Evolutionary conservation across 164 flowering plant species (phyloP).

Genomic region (Liriodendron chinense): DNA sequence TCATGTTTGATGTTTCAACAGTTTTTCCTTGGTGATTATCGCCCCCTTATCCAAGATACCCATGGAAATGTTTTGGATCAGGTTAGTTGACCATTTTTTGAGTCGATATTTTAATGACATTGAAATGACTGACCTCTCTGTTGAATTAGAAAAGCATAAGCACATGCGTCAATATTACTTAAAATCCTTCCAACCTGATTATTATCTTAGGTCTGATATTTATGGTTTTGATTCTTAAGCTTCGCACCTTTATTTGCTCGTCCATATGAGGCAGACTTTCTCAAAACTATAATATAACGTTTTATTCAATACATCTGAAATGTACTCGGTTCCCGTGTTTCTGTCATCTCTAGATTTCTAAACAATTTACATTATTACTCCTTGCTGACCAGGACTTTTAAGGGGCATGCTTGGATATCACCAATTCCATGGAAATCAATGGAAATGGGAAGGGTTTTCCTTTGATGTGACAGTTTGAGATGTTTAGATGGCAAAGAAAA

Average conservation of each 20-base stretch:
- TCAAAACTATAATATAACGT: too few relatives aligned
- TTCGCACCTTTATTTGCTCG: neutral
- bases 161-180: neutral
- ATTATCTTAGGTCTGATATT: neutral
- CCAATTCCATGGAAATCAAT: too few relatives aligned
- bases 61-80: conserved; percentile 92
- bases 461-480: too few relatives aligned
- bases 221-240: neutral
- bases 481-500: too few relatives aligned
- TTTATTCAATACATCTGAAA: too few relatives aligned
- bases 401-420: too few relatives aligned
- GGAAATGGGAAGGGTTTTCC: too few relatives aligned
- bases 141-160: neutral
- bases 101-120: neutral
- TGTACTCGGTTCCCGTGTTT: too few relatives aligned
- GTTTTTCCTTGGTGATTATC: conserved; percentile 99
- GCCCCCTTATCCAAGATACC: conserved; percentile 84
- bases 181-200: neutral
- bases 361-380: too few relatives aligned
- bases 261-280: too few relatives aligned
- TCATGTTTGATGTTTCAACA: conserved; percentile 24
- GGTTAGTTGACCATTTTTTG: conserved; percentile 40
- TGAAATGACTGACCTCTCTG: neutral
- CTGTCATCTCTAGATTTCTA: too few relatives aligned
- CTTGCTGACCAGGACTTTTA: too few relatives aligned